Evolutionary conservation across 768 basidiomycete genomes (phyloP), one percentile per base, ranked within the genome.

Genomic region (Lentinula raphanica): DNA sequence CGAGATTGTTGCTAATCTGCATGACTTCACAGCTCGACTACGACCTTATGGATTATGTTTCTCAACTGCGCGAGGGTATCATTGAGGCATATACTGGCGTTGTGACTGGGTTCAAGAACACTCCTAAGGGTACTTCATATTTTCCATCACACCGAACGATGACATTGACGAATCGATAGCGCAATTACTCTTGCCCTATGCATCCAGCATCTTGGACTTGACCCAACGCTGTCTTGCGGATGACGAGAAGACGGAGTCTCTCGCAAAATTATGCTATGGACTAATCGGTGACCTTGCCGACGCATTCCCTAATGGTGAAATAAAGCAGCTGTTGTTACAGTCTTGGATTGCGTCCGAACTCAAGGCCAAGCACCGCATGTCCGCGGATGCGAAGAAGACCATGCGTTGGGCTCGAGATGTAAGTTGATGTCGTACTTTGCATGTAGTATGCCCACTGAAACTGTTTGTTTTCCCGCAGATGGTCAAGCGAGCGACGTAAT

Each of bases 21-120:
- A 27, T 62, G 11, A 11, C 54, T 58, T 27, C 50, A 9, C 59
- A 82, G 92, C 83, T 88, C 35, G 92, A 95, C 68, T 90, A 86
- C 63, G 94, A 96, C 61, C 82, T 95, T 58, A 81, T 95, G 58
- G 97, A 99, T 63, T 98, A 98, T 67, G 92, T 96, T 45, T 80
- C 84, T 54, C 84, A 84, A 54, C 79, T 99, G 58, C 85, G 97
- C 36, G 97, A 98, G 66, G 94, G 94, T 45, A 98, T 99, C 63
- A 76, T 98, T 31, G 97, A 99, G 71, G 96, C 97, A 2, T 98
- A 97, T 66, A 96, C 92, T 4, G 95, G 96, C 25, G 88, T 99
- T 62, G 86, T 98, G 59, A 88, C 92, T 36, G 94, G 90, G 0
- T 76, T 98, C 67, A 95, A 94, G 78, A 86, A 85, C 65, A 89